A percentile compares a stretch with the other conserved stretches of the same genome.
These are phyloP conservation scores for Salix arbutifolia DNA, from an alignment of 345 rosid species.

Conservation along the genomic window DNA sequence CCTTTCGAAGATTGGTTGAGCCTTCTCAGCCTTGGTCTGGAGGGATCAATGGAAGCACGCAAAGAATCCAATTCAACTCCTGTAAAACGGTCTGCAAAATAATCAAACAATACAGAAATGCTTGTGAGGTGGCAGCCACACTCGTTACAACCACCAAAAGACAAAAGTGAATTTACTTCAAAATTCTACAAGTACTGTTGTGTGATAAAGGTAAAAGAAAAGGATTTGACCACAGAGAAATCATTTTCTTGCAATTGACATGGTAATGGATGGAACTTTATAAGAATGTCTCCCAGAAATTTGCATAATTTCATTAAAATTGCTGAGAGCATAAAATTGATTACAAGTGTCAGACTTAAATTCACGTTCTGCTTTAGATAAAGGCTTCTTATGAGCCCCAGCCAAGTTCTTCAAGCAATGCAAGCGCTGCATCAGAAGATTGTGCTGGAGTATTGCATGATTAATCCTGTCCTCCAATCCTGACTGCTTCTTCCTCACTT, in stretches of 20 bases:
- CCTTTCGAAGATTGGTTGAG: conserved; percentile 39
- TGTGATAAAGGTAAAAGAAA: background rate
- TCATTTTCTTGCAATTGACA: background rate
- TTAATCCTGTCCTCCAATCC: conserved; percentile 55
- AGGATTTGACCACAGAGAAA: background rate
- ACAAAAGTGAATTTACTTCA: background rate
- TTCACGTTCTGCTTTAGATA: conserved; percentile 76
- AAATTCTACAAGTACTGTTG: background rate
- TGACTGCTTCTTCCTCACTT: conserved; percentile 62
- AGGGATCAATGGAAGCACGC: conserved; percentile 62
- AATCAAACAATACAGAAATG: conserved; percentile 8
- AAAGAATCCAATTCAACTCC: conserved; percentile 72
- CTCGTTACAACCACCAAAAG: background rate
- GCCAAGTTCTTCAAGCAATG: conserved; percentile 63
- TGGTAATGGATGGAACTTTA: background rate
- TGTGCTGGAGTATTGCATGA: conserved; percentile 40
- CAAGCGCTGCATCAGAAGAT: conserved; percentile 57
- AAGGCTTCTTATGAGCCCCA: conserved; percentile 73
- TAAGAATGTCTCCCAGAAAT: background rate
- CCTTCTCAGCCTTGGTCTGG: conserved; percentile 60
- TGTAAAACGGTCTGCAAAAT: conserved; percentile 51
- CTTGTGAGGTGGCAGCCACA: background rate
- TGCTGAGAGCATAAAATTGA: conserved; percentile 3
- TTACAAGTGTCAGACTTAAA: conserved; percentile 86
- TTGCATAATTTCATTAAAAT: background rate